Evolutionary conservation across 352 stramenopile species (phyloP).

Genomic region (Plasmopara halstedii): DNA sequence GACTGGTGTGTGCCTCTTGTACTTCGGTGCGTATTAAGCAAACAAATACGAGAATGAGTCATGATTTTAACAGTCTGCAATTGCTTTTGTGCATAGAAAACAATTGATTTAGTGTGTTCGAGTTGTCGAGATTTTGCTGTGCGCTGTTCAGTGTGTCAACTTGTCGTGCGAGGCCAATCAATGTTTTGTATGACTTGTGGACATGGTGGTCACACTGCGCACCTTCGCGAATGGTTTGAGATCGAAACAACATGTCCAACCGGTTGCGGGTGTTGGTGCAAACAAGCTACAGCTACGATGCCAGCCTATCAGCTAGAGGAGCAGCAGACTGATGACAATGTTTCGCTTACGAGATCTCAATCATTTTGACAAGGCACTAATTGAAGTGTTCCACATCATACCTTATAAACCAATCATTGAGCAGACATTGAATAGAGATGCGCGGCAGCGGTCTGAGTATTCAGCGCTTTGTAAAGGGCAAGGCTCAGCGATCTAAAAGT

Average conservation of each 20-base stretch:
- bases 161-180: slow-evolving; percentile 75
- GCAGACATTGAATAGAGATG: slow-evolving; percentile 25
- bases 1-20: slow-evolving; percentile 57
- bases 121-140: slow-evolving; percentile 68
- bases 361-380: slow-evolving; percentile 41
- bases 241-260: slow-evolving; percentile 66
- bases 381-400: slow-evolving; percentile 7
- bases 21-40: slow-evolving; percentile 32
- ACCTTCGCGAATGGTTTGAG: slow-evolving; percentile 76
- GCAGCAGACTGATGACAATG: slow-evolving; percentile 21
- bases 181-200: slow-evolving; percentile 85
- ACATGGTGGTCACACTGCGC: slow-evolving; percentile 64
- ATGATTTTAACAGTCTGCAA: neutral
- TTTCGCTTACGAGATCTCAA: slow-evolving; percentile 51
- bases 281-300: slow-evolving; percentile 53
- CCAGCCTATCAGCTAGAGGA: slow-evolving; percentile 20
- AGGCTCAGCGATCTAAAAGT: slow-evolving; percentile 68
- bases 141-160: slow-evolving; percentile 74
- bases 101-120: slow-evolving; percentile 45
- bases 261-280: slow-evolving; percentile 82
- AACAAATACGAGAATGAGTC: neutral
- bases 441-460: slow-evolving; percentile 74
- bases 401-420: slow-evolving; percentile 8
- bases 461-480: slow-evolving; percentile 83
- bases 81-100: slow-evolving; percentile 27